Evolutionary conservation across 2,329 filamentous ascomycete genomes (phyloP), one percentile per base, ranked within the genome.

Genomic region (Cercospora berteroae): DNA sequence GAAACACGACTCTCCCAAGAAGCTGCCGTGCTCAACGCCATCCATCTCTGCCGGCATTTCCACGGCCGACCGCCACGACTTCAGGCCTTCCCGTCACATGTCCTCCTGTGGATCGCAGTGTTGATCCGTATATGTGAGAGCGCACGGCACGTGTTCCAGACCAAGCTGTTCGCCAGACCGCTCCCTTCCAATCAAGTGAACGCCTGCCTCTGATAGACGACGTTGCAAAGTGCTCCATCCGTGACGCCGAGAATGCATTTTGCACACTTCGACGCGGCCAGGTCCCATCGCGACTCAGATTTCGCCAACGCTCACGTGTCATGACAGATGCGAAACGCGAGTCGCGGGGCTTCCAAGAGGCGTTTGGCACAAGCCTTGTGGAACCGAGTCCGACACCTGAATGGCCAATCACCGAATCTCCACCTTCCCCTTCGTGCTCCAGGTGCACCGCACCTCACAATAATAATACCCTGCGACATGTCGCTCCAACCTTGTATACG

Each of bases 101-200:
- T 25, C 20, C 48, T 52, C 29, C 52, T 33, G n/a, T 29, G 52
- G 25, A 57, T 33, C 52, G 52, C 52, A 9, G 52, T 20, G 52
- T 57, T 57, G 52, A 57, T 57, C 52, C 12, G 52, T 27, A 56
- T 56, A 18, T 56, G 27, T 16, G 23, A 56, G 52, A 27, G 52
- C 27, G 52, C 52, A 56, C 52, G 52, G 52, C 52, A 56, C 52
- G 23, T 56, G 52, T 56, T 56, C 52, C 52, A 56, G 52, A 56
- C 52, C 52, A 56, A 25, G 52, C 52, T 18, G 27, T 56, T 56
- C 27, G 52, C 48, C 25, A 16, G 20, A 20, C 48, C 48, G 25
- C 48, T 52, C 20, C 13, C 48, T 23, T 23, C 25, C 48, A 52
- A 52, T 52, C 25, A 52, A 52, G 25, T 52, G 20, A 25, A 25